Evolutionary conservation across 139 green algal species (phyloP), one percentile per base, ranked within the genome.

Genomic region (Deuterostichococcus epilithicus): DNA sequence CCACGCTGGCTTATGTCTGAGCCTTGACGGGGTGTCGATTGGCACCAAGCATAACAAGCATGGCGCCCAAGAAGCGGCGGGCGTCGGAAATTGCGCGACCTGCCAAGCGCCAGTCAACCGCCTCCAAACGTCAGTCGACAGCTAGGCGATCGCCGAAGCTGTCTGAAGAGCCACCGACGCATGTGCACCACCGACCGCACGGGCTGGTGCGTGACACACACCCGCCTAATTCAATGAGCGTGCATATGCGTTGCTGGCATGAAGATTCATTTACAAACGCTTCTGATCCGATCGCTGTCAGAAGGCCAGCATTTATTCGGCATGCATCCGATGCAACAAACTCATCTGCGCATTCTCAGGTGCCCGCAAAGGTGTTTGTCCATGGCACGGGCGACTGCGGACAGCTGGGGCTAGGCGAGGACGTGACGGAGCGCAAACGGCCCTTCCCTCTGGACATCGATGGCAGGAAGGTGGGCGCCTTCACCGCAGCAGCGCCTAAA

Each of bases 331-430:
- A n/a, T n/a, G n/a, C n/a, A n/a, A n/a, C n/a, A n/a, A n/a, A n/a
- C n/a, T n/a, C n/a, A n/a, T n/a, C n/a, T n/a, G n/a, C n/a, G 30
- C 26, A 38, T 22, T 25, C 13, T 37, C 86, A 91, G 86, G 77
- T 82, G 30, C 25, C 83, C 1, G 87, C 76, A 5, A 30, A 82
- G 18, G 26, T 91, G 22, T 91, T 87, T 68, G 70, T 91, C 59
- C 74, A 86, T 73, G 87, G 87, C 13, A 78, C 86, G 8, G 89
- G 86, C 5, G 86, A 90, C 82, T 90, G 83, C 76, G 89, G 88
- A 2, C 89, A 94, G 75, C 83, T 94, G 38, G 89, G 88, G 18
- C 68, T 87, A 44, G 87, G 87, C 6, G 87, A 91, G 70, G 87
- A 90, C n/a, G 79, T 87, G 0, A 86, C 77, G 2, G 85, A 90